Conservation (phyloP, 352 stramenopile genomes). For the Globisporangium nodosum region DNA sequence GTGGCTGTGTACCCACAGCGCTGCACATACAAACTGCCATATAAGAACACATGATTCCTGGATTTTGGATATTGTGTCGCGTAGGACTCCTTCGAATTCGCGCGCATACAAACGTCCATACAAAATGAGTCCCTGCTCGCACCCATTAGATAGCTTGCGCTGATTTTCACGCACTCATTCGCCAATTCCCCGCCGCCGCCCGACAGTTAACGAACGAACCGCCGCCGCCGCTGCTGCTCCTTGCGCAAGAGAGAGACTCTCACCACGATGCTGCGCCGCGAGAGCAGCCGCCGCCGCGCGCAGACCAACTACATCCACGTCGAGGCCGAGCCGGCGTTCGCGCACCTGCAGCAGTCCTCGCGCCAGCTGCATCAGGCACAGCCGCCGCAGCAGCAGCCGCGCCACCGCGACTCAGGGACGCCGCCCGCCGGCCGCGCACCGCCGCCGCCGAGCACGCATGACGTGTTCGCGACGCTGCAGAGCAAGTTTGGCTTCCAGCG, state of each 20-base stretch:
- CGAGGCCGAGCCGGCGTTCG: conserved; percentile 44
- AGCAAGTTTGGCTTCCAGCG: conserved; percentile 78
- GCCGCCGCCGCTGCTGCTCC: too few species aligned
- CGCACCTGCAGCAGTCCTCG: conserved; percentile 66
- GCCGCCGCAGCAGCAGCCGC: neutral
- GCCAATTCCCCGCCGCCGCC: neutral
- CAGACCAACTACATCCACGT: conserved; percentile 79
- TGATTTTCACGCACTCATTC: neutral
- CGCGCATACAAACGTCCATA: neutral
- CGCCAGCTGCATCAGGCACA: conserved; percentile 14
- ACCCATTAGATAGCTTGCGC: too few species aligned
- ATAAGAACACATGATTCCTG: neutral
- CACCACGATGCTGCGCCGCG: conserved; percentile 11
- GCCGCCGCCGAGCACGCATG: conserved; percentile 18
- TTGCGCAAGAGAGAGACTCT: neutral
- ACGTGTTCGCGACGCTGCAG: conserved; percentile 75
- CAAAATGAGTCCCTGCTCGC: neutral
- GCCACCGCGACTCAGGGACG: conserved; percentile 5
- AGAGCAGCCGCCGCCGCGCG: conserved; percentile 22
- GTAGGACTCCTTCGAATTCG: neutral
- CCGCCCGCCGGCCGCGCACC: conserved; percentile 6
- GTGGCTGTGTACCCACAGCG: neutral
- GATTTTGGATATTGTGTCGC: neutral
- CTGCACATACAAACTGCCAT: neutral
- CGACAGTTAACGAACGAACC: neutral